Percentiles rank a stretch among this genome's conserved stretches.
phyloP scores from a whole-genome alignment of 2,329 filamentous ascomycete species.

The Thielaviopsis populi region DNA sequence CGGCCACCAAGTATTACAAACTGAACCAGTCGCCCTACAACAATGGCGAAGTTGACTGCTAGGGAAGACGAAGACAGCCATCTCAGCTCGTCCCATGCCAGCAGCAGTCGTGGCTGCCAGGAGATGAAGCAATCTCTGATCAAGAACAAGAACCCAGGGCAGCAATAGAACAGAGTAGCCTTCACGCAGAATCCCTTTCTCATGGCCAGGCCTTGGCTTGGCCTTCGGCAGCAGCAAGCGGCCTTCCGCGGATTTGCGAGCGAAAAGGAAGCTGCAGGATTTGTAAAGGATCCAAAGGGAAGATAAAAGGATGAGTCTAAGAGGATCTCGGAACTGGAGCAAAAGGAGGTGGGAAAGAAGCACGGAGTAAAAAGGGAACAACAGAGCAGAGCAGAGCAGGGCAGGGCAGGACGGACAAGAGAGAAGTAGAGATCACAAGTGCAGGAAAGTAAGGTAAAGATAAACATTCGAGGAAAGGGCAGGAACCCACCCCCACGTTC shows the following conservation, averaged over 20 bases:
- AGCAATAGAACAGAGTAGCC: neutral
- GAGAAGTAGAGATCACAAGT: no score
- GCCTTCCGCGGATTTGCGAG: neutral
- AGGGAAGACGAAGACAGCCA: no score
- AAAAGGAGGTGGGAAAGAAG: neutral
- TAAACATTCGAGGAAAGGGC: neutral
- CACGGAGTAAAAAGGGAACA: neutral
- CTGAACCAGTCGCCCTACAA: no score
- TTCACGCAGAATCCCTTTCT: neutral
- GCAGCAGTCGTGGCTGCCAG: neutral
- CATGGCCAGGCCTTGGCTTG: neutral
- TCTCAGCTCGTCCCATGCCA: no score
- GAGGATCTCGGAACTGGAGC: neutral
- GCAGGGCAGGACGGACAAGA: neutral
- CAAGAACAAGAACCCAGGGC: neutral
- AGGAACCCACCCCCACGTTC: no score
- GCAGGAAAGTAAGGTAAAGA: neutral
- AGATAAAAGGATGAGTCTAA: constrained; percentile 3
- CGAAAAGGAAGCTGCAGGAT: neutral
- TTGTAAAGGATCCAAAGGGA: neutral
- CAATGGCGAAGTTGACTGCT: no score
- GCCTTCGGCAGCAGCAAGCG: constrained; percentile 1
- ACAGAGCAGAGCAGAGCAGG: neutral
- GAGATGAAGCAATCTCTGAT: neutral
- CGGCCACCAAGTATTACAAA: no score